Base-by-base conservation (phyloP, 306 rosid species). In the Crotalaria pallida region DNA sequence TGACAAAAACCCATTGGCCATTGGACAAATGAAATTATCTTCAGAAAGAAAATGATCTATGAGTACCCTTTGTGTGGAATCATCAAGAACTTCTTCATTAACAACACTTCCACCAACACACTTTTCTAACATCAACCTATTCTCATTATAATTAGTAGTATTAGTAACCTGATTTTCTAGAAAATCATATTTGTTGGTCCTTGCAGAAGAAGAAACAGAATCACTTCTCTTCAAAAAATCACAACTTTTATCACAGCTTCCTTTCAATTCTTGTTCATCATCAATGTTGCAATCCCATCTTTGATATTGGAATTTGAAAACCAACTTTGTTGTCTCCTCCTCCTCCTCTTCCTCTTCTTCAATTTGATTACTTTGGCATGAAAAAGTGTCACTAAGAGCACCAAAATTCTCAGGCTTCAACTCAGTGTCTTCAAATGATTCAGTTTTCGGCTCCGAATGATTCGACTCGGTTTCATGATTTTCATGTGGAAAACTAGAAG, bases 251-350 rank as follows among this genome's bases (percentile, higher is more conserved):
- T 51, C 15, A 6, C 10, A 10, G 22, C 68, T 61, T 70, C 60
- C 78, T 15, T 75, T 67, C 43, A 74, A 79, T 60, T 88, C 88
- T 43, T 89, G 89, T 57, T 88, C 88, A 36, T 89, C 92, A 3
- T 13, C 2, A 4, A 6, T 7, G 12, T 73, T 31, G 15, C 58
- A 60, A 44, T 71, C 55, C 86, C 79, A 82, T 4, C 69, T 86
- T 72, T 83, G 97, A 63, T 86, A 91, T 86, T 82, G 75, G 53
- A 95, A 95, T 71, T 81, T 87, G 74, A 95, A 95, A 15, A 77
- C 89, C 29, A 89, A 77, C 43, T 79, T 67, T 2, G 83, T 73
- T 21, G 71, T 66, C 12, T 83, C 78, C 47, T 77, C 73, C 12
- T 83, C 78, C 47, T 77, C 73, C 53, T 34, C 41, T 34, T 34